These are phyloP conservation scores for Pseudonitzschia pungens DNA, from an alignment of 108 stramenopile species.

Conservation along the genomic window DNA sequence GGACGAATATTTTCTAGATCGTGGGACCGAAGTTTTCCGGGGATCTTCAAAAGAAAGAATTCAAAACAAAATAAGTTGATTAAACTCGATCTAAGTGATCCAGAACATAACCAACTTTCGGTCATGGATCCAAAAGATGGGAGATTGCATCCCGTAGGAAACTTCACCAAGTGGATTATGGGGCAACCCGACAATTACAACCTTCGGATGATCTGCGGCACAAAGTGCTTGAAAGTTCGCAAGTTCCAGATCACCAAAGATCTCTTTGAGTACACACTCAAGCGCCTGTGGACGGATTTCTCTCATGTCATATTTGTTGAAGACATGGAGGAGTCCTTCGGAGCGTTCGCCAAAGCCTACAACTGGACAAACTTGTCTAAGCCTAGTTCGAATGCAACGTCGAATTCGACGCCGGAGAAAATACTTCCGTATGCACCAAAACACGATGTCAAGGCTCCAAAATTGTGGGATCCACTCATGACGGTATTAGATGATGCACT, in stretches of 20 bases:
- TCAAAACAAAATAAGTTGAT: background rate
- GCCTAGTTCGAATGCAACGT: background rate
- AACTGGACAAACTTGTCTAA: conserved; percentile 23
- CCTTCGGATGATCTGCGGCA: conserved; percentile 39
- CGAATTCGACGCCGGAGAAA: background rate
- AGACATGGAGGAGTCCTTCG: conserved; percentile 32
- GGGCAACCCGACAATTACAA: conserved; percentile 51
- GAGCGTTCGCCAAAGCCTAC: conserved; percentile 17
- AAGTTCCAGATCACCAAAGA: conserved; percentile 39
- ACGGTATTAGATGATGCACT: conserved; percentile 39
- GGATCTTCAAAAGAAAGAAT: background rate
- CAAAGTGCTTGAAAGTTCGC: conserved; percentile 21
- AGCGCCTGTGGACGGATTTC: conserved; percentile 26
- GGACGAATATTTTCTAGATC: too few relatives aligned
- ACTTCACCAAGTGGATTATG: conserved; percentile 21
- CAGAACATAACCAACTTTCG: background rate
- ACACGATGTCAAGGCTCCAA: background rate
- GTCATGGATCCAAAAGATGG: background rate
- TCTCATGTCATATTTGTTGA: conserved; percentile 36
- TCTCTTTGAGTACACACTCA: conserved; percentile 30
- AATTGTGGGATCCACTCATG: conserved; percentile 29
- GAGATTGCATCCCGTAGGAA: conserved; percentile 5
- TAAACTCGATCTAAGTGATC: background rate
- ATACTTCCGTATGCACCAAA: background rate
- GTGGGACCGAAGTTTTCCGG: background rate